Conservation (phyloP, 2,329 filamentous ascomycete species). For the Nothopassalora personata region DNA sequence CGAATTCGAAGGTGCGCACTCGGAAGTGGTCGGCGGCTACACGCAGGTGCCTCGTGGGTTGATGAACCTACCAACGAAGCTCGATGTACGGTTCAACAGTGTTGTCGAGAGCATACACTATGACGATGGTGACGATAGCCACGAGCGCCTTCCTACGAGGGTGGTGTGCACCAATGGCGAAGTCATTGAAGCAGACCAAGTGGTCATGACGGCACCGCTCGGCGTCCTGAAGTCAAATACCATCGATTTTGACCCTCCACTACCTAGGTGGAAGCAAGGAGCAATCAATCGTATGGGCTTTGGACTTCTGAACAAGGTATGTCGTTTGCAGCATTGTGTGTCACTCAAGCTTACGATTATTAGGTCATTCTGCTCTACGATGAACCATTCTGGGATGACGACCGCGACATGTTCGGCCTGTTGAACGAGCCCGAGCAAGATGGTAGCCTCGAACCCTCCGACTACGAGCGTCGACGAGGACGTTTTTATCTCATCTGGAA, state of each 20-base stretch:
- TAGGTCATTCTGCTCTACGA: conserved; percentile 79
- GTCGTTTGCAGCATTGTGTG: not conserved
- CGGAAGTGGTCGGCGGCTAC: conserved; percentile 89
- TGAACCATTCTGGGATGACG: conserved; percentile 81
- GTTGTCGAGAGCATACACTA: conserved; percentile 71
- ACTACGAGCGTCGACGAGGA: conserved; percentile 75
- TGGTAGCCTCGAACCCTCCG: conserved; percentile 68
- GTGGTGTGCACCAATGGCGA: conserved; percentile 75
- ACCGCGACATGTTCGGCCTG: conserved; percentile 89
- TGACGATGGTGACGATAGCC: conserved; percentile 21
- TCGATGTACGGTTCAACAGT: conserved; percentile 71
- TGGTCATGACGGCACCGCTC: conserved; percentile 86
- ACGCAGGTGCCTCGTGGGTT: conserved; percentile 87
- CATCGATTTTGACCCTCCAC: conserved; percentile 78
- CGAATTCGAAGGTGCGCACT: conserved; percentile 92
- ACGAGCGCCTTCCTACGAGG: conserved; percentile 46
- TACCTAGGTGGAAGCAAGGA: conserved; percentile 80
- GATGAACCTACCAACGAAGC: conserved; percentile 66
- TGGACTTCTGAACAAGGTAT: conserved; percentile 83
- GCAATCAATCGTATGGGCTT: conserved; percentile 83
- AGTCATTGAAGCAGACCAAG: conserved; percentile 72
- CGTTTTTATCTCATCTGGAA: conserved; percentile 99
- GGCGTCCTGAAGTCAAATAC: conserved; percentile 82
- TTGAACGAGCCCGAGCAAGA: conserved; percentile 66
- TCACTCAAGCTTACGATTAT: conserved; percentile 10